Percentiles rank a stretch among this genome's conserved stretches.
Conservation (phyloP, 1,284 basidiomycete species). For the Phylloboletellus chloephorus region DNA sequence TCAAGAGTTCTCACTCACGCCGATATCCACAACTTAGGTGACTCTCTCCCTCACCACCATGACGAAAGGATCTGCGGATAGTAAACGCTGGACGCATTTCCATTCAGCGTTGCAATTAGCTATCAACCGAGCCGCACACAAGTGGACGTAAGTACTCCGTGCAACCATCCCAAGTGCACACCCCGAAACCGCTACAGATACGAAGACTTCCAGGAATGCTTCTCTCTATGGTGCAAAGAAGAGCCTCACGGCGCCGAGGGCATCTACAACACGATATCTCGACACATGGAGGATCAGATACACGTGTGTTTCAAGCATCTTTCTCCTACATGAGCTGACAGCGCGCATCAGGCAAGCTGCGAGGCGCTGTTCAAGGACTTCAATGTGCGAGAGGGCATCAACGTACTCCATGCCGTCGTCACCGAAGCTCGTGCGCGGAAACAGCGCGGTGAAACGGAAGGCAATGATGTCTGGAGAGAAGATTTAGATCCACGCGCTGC, state of each 20-base stretch:
- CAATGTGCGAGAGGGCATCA: slow-evolving; percentile 60
- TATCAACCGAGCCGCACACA: slow-evolving; percentile 67
- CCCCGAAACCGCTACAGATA: slow-evolving; percentile 40
- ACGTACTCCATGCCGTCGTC: slow-evolving; percentile 62
- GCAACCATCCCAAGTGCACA: neutral
- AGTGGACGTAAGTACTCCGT: slow-evolving; percentile 63
- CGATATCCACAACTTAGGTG: too few relatives aligned
- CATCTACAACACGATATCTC: slow-evolving; percentile 60
- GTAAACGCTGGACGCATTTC: slow-evolving; percentile 70
- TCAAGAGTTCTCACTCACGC: too few relatives aligned
- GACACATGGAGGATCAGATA: slow-evolving; percentile 62
- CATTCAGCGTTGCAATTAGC: slow-evolving; percentile 70
- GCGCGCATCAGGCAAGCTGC: slow-evolving; percentile 24
- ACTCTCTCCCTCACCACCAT: slow-evolving; percentile 22
- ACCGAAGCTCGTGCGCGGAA: slow-evolving; percentile 65
- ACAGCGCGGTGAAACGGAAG: slow-evolving; percentile 37
- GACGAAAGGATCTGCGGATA: slow-evolving; percentile 43
- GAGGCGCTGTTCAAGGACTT: slow-evolving; percentile 61
- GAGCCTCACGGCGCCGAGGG: slow-evolving; percentile 62
- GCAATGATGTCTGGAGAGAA: slow-evolving; percentile 58
- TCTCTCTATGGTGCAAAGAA: slow-evolving; percentile 67
- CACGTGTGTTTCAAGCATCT: slow-evolving; percentile 38
- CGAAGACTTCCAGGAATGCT: slow-evolving; percentile 74
- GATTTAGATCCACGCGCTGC: slow-evolving; percentile 54
- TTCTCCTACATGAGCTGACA: slow-evolving; percentile 2